Percentiles rank a stretch among this genome's conserved stretches.
Conservation (phyloP, 192 early-diverging fungal genomes). For the Podila epigama region DNA sequence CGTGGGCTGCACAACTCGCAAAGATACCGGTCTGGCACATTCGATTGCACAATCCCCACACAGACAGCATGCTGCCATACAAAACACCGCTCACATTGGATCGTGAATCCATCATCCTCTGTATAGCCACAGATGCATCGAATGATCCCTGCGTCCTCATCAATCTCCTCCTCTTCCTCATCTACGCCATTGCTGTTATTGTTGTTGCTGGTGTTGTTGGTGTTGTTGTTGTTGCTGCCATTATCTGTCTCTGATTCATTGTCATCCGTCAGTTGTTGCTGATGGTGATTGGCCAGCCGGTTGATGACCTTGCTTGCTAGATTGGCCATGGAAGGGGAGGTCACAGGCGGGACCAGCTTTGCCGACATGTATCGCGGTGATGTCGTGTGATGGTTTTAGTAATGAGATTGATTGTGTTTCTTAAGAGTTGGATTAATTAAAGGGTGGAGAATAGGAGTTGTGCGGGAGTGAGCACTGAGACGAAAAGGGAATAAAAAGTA, state of each 20-base stretch:
- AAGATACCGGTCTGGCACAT: slow-evolving; percentile 85
- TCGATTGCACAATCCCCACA: slow-evolving; percentile 71
- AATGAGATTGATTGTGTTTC: neutral
- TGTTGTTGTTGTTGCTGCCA: slow-evolving; percentile 7
- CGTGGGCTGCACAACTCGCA: slow-evolving; percentile 88
- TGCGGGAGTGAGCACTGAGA: neutral
- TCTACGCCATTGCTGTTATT: slow-evolving; percentile 28
- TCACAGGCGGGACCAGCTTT: slow-evolving; percentile 28
- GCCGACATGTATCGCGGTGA: slow-evolving; percentile 26
- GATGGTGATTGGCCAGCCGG: slow-evolving; percentile 3
- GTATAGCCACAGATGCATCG: slow-evolving; percentile 91
- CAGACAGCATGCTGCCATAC: slow-evolving; percentile 98
- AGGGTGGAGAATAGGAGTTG: neutral
- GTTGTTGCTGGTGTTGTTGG: slow-evolving; percentile 2
- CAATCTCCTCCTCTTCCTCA: slow-evolving; percentile 63
- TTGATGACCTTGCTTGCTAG: slow-evolving; percentile 32
- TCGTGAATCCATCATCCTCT: slow-evolving; percentile 97
- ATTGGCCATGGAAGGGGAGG: slow-evolving; percentile 36
- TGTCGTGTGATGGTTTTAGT: slow-evolving; percentile 4
- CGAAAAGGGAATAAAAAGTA: neutral
- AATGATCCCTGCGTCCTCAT: slow-evolving; percentile 88
- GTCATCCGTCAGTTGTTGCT: neutral
- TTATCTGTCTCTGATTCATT: neutral
- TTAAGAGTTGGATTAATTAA: neutral
- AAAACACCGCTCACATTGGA: slow-evolving; percentile 93